Conservation (phyloP, 345 rosid species). For the Combretum micranthum region DNA sequence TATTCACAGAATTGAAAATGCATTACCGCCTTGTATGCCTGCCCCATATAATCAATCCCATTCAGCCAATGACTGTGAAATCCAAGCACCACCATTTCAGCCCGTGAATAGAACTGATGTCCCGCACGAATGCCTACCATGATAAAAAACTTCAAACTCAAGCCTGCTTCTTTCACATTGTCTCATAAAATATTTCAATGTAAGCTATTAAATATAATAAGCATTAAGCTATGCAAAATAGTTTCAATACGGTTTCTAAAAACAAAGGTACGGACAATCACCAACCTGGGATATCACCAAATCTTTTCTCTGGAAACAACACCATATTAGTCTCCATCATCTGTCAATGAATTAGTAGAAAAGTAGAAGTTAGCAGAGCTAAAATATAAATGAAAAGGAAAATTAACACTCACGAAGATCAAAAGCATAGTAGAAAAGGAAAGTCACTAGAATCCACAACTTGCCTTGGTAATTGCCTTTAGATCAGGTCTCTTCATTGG, state of each 20-base stretch:
- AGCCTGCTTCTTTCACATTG: background rate
- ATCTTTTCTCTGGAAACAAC: conserved; percentile 48
- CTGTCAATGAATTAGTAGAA: conserved; percentile 23
- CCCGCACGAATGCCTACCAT: conserved; percentile 79
- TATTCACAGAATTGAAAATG: conserved; percentile 1
- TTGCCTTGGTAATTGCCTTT: conserved; percentile 74
- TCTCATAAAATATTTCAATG: background rate
- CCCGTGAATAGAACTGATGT: conserved; percentile 81
- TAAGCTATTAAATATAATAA: background rate
- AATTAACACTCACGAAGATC: background rate
- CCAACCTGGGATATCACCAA: conserved; percentile 79
- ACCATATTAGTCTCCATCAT: conserved; percentile 37
- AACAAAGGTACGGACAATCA: background rate
- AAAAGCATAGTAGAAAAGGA: background rate
- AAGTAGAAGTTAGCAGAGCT: background rate
- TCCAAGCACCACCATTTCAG: conserved; percentile 90
- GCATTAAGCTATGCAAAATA: background rate
- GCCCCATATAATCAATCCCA: conserved; percentile 87
- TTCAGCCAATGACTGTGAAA: conserved; percentile 91
- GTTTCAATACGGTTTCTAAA: background rate
- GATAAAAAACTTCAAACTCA: conserved; percentile 4
- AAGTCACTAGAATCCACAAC: conserved; percentile 14
- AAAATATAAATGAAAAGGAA: background rate
- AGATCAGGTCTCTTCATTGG: conserved; percentile 67
- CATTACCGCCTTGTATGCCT: conserved; percentile 47